Evolutionary conservation across 305 asterid genomes (phyloP), one percentile per base, ranked within the genome.

Genomic region (Petunia hybrid): DNA sequence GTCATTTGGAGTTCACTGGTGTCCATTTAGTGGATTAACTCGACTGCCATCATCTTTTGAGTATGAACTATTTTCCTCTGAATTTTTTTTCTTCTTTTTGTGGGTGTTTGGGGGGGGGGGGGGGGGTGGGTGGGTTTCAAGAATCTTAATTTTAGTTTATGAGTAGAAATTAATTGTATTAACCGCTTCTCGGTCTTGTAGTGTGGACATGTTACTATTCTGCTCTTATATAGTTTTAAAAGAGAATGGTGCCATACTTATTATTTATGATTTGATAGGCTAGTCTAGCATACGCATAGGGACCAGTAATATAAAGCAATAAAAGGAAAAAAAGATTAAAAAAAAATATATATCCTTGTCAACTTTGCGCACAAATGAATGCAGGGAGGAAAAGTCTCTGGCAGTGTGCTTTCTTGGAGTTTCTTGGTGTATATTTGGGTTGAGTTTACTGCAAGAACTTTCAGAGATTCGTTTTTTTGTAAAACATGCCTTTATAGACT

Each of bases 1-100:
- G 88, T 82, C 88, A 76, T 80, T 82, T 85, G 88, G 86, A 82
- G 86, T 85, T 82, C 88, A 82, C 13, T 85, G 88, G 88, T 82
- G 84, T 76, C 88, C 88, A 14, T 82, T 85, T 35, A 77, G 88
- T 77, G 88, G 86, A 73, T 80, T 85, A 80, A 53, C 86, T 56
- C 82, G 85, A 43, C 84, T 85, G 4, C 74, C 88, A 69, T 80
- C 88, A 10, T 82, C 86, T 46, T 77, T 70, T 62, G 88, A 82
- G 88, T 85, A 82, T 82, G 87, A 69, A 59, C 42, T 8, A 62
- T 62, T 80, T 59, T 68, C 41, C 77, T 60, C 77, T 10, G 35
- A 7, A 22, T 39, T 78, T 74, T 55, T 14, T 71, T 61, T 31
- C 53, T 9, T 3, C 8, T 42, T 14, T 2, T 48, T 22, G 31